phyloP scores from a whole-genome alignment of 2,329 filamentous ascomycete species.

The Paecilomyces niveus region DNA sequence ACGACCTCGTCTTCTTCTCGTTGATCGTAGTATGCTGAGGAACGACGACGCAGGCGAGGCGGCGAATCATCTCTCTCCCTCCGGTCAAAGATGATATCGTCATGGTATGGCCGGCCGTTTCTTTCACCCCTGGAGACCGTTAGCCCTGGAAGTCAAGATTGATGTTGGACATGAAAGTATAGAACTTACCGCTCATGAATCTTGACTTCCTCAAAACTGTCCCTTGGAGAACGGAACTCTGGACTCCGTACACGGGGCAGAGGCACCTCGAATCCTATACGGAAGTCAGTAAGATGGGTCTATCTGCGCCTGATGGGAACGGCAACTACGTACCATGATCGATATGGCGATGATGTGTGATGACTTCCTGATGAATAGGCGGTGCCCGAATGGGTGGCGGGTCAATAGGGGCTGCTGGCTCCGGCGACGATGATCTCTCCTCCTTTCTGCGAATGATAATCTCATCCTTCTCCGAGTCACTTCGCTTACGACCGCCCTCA shows the following conservation, averaged over 20 bases:
- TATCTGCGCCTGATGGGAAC: background rate
- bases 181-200: conserved; percentile 45
- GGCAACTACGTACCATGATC: conserved; percentile 61
- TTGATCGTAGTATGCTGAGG: conserved; percentile 13
- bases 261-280: conserved; percentile 21
- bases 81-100: conserved; percentile 55
- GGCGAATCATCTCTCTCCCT: conserved; percentile 37
- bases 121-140: conserved; percentile 23
- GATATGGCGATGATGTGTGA: conserved; percentile 80
- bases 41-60: conserved; percentile 27
- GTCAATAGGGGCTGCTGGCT: conserved; percentile 47
- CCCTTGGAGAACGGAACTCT: conserved; percentile 18
- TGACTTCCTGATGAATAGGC: conserved; percentile 79
- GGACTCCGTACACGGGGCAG: conserved; percentile 21
- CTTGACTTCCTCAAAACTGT: conserved; percentile 48
- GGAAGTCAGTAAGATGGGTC: conserved; percentile 1
- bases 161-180: too few relatives aligned
- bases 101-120: conserved; percentile 50
- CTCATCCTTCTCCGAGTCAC: conserved; percentile 29
- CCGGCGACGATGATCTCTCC: conserved; percentile 31
- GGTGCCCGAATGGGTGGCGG: conserved; percentile 65
- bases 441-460: conserved; percentile 34
- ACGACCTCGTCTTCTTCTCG: conserved; percentile 14
- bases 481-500: conserved; percentile 11
- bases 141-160: background rate